Base-by-base conservation (phyloP, 2,329 filamentous ascomycete species). In the Colletotrichum liriopes region DNA sequence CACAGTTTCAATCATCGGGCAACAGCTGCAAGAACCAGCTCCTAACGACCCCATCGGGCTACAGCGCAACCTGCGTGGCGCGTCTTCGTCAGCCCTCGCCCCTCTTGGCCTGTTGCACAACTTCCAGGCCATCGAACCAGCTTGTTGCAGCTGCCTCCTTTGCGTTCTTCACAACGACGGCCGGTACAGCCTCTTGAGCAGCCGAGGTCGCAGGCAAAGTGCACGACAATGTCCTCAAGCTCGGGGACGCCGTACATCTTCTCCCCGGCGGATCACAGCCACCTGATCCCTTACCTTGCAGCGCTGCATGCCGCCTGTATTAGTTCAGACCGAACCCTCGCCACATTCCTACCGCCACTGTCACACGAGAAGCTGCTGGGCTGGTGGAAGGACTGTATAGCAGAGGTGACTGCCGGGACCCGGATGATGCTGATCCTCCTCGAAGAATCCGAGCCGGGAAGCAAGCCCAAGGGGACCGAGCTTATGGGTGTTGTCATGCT, bases 271-370 rank as follows among this genome's bases (percentile, higher is more conserved):
- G 78, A 82, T 45, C 87, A 92, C 75, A 77, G 81, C 37, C 85
- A 88, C 76, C 84, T 91, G 29, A 83, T 90, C 32, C 84, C 86
- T 20, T 88, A 89, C 76, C 83, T 92, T 23, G 89, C 89, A 45
- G 84, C 85, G 58, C 83, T 92, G 32, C 90, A 92, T 75, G 86
- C 85, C 71, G 84, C 86, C 18, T 91, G 89, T 80, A 90, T 92
- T 77, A 87, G 86, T 5, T 82, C 86, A 71, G 89, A 90, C 80
- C 83, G 85, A 76, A 87, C 86, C 73, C 84, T 89, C 45, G 88
- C 88, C 35, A 88, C 85, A 5, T 92, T 92, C 77, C 82, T 90
- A 18, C 88, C 89, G n/a, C 90, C 90, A 0, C 81, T 92, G 43
- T 85, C 85, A 59, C 84, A 89, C 77, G 82, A 86, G 47, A 89